Evolutionary conservation across 164 flowering plant genomes (phyloP).

Genomic region (Vitis rupestris): DNA sequence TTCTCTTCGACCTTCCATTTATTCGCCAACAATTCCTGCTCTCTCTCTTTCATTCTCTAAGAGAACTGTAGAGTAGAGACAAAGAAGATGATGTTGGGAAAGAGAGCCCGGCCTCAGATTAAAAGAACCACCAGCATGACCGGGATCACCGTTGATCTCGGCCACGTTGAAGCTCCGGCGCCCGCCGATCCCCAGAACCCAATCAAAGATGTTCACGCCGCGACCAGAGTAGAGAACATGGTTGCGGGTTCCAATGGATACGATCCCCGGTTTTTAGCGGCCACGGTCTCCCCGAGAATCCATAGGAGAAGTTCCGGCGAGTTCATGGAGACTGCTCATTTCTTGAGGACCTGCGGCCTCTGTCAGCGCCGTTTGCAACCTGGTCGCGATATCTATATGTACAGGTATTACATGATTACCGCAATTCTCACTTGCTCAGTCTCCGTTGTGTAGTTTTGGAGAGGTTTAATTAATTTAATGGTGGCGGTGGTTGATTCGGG

Average conservation of each 20-base stretch:
- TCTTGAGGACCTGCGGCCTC: slow-evolving; percentile 43
- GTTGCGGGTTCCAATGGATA: not conserved
- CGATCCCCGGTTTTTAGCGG: not conserved
- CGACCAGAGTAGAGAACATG: not conserved
- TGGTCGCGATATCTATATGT: slow-evolving; percentile 59
- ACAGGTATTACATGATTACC: slow-evolving; percentile 30
- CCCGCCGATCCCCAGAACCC: slow-evolving; percentile 16
- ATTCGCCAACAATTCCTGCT: slow-evolving; percentile 1
- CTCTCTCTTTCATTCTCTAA: slow-evolving; percentile 1
- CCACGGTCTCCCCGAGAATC: not conserved
- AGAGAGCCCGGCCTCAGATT: slow-evolving; percentile 45
- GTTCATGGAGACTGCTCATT: slow-evolving; percentile 28
- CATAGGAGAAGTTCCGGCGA: no score
- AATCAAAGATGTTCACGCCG: not conserved
- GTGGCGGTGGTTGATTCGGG: not conserved
- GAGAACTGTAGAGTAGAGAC: not conserved
- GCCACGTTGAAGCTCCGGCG: slow-evolving; percentile 5
- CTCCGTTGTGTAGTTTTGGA: not conserved
- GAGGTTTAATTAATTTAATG: not conserved
- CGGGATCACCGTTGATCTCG: slow-evolving; percentile 40
- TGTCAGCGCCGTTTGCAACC: slow-evolving; percentile 48
- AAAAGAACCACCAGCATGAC: slow-evolving; percentile 55
- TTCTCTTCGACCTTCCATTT: slow-evolving; percentile 9
- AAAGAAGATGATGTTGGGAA: slow-evolving; percentile 42
- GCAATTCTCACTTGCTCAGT: no score